Conservation (phyloP, 176 grass and related monocot genomes). For the Triticum turgidum region DNA sequence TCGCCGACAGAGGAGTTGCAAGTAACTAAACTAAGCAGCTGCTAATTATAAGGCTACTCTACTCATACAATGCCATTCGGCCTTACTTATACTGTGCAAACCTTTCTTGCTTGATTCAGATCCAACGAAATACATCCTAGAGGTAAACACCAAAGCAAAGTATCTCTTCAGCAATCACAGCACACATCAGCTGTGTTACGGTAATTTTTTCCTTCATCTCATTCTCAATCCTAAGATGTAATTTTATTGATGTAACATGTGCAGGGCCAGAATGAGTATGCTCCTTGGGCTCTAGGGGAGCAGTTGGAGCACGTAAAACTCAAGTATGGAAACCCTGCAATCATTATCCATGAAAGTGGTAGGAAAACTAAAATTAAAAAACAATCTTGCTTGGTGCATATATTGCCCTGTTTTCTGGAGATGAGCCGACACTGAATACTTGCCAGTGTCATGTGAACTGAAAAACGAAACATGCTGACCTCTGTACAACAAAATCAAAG, state of each 20-base stretch:
- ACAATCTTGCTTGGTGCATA: too few relatives aligned
- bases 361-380: not conserved
- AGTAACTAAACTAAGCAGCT: conserved; percentile 3
- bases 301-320: conserved; percentile 62
- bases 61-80: not conserved
- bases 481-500: too few relatives aligned
- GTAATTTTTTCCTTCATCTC: not conserved
- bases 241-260: not conserved
- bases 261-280: not conserved
- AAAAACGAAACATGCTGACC: too few relatives aligned
- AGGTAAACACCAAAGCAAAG: not conserved
- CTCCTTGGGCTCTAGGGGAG: conserved; percentile 63
- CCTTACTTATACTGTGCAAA: not conserved
- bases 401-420: not conserved
- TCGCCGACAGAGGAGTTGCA: conserved; percentile 37
- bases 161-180: too few relatives aligned
- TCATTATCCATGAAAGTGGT: conserved; percentile 82
- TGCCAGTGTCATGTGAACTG: too few relatives aligned
- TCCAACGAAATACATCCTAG: not conserved
- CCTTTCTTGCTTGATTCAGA: not conserved
- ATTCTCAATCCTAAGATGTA: not conserved
- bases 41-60: not conserved
- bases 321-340: conserved; percentile 58
- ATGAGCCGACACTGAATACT: not conserved
- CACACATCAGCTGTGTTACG: not conserved